Percentiles rank a stretch among this genome's conserved stretches.
These are phyloP conservation scores for Thermothielavioides terrestris DNA, from an alignment of 495 filamentous ascomycete species.

Conservation along the genomic window DNA sequence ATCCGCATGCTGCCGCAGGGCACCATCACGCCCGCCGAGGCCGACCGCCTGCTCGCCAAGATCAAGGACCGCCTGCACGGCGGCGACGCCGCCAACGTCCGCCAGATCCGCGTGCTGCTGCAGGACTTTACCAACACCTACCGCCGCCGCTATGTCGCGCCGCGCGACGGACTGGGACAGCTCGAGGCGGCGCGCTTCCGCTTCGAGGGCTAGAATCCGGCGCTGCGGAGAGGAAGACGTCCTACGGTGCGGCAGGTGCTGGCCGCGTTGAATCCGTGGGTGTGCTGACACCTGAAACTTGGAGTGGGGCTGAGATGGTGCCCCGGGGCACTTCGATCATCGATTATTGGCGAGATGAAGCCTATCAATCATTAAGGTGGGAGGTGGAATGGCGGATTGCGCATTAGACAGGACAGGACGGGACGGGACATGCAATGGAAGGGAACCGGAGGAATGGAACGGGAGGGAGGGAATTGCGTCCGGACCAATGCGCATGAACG, in stretches of 20 bases:
- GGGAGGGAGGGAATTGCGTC: not conserved
- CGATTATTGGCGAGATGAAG: too few species aligned
- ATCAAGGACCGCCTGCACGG: conserved; percentile 59
- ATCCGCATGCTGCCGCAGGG: conserved; percentile 75
- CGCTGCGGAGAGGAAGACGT: not conserved
- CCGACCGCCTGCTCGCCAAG: conserved; percentile 55
- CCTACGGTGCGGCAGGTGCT: too few species aligned
- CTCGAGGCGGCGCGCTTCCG: conserved; percentile 79
- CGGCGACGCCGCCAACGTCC: conserved; percentile 50
- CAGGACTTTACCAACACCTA: conserved; percentile 97
- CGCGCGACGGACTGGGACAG: conserved; percentile 79
- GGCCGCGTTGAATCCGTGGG: not conserved
- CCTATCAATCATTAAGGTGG: too few species aligned
- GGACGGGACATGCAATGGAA: too few species aligned
- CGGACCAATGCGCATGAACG: not conserved
- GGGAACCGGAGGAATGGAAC: not conserved
- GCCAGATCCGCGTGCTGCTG: conserved; percentile 73
- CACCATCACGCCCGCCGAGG: conserved; percentile 55
- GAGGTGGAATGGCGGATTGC: not conserved
- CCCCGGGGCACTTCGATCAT: too few species aligned
- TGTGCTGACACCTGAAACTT: not conserved
- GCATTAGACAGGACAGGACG: conserved; percentile 2
- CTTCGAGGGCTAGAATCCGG: conserved; percentile 50
- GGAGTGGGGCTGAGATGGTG: too few species aligned
- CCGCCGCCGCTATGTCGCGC: conserved; percentile 84